phyloP scores from a whole-genome alignment of 495 filamentous ascomycete genomes.

The Massariosphaeria phaeospora region DNA sequence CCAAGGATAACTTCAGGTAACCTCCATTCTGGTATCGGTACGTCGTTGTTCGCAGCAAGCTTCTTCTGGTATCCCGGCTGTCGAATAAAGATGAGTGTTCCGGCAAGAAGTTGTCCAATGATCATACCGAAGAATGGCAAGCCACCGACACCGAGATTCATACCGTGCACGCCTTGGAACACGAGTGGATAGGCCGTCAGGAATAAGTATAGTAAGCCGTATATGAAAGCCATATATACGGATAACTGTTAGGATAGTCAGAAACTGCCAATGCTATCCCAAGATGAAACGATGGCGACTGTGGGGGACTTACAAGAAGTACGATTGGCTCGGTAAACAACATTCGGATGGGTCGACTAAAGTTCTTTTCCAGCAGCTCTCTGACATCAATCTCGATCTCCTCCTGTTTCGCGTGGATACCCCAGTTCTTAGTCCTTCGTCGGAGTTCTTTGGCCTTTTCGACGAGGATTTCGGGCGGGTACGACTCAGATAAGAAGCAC shows the following conservation, averaged over 20 bases:
- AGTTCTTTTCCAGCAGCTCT: slow-evolving; percentile 78
- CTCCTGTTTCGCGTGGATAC: slow-evolving; percentile 89
- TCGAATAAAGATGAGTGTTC: slow-evolving; percentile 57
- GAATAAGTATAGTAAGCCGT: slow-evolving; percentile 73
- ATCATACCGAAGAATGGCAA: slow-evolving; percentile 81
- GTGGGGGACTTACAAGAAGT: slow-evolving; percentile 42
- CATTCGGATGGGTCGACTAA: slow-evolving; percentile 71
- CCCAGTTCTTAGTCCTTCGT: slow-evolving; percentile 82
- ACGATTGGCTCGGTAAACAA: slow-evolving; percentile 80
- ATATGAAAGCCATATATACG: slow-evolving; percentile 63
- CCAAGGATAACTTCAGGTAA: slow-evolving; percentile 73
- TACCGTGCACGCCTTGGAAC: slow-evolving; percentile 65
- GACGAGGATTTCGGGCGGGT: slow-evolving; percentile 75
- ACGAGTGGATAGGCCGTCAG: slow-evolving; percentile 76
- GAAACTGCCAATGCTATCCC: no score
- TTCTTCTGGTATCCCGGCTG: slow-evolving; percentile 58
- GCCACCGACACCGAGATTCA: slow-evolving; percentile 63
- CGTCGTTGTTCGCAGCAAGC: slow-evolving; percentile 59
- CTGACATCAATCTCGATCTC: slow-evolving; percentile 82
- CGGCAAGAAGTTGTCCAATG: slow-evolving; percentile 63
- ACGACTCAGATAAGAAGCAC: slow-evolving; percentile 74
- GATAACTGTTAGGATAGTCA: slow-evolving; percentile 42
- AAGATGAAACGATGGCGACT: no score
- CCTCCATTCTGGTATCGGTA: slow-evolving; percentile 83
- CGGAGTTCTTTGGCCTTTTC: slow-evolving; percentile 72